Conservation (phyloP, 2,329 filamentous ascomycete genomes). For the Scopulariopsis brevicaulis region DNA sequence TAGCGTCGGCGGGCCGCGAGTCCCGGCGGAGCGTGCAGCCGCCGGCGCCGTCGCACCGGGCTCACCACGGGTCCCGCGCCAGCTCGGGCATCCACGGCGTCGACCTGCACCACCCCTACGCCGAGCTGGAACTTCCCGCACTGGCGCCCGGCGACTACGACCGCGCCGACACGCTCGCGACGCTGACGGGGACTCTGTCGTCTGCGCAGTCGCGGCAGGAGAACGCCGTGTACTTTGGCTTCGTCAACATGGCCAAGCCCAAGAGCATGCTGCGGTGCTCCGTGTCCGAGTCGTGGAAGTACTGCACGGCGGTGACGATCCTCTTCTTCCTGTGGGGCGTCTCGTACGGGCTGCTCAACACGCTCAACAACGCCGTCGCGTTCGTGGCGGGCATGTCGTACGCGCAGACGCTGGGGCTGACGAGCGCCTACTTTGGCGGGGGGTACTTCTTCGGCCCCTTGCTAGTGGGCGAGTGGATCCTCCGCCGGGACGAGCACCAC, state of each 20-base stretch:
- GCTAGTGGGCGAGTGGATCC: slow-evolving; percentile 57
- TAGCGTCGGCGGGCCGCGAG: neutral
- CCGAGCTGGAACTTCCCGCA: slow-evolving; percentile 4
- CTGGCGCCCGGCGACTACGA: slow-evolving; percentile 6
- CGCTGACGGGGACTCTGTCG: slow-evolving; percentile 15
- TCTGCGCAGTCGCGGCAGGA: slow-evolving; percentile 12
- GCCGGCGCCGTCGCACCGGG: neutral
- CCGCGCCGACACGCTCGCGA: slow-evolving; percentile 15
- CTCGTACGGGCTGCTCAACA: slow-evolving; percentile 77
- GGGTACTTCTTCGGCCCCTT: slow-evolving; percentile 61
- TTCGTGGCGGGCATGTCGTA: slow-evolving; percentile 47
- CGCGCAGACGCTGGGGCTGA: slow-evolving; percentile 54
- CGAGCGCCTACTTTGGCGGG: slow-evolving; percentile 58
- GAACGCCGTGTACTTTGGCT: slow-evolving; percentile 57
- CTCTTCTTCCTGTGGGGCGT: slow-evolving; percentile 87
- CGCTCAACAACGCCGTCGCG: slow-evolving; percentile 63
- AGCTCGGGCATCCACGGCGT: neutral
- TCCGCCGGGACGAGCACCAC: slow-evolving; percentile 55
- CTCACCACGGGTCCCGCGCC: neutral
- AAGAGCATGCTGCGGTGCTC: slow-evolving; percentile 61
- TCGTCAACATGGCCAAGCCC: slow-evolving; percentile 57
- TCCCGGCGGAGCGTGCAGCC: neutral
- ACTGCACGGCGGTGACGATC: slow-evolving; percentile 63
- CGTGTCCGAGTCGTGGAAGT: slow-evolving; percentile 54
- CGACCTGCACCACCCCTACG: neutral